Evolutionary conservation across 306 rosid genomes (phyloP).

Genomic region (Rubus parviflorus): DNA sequence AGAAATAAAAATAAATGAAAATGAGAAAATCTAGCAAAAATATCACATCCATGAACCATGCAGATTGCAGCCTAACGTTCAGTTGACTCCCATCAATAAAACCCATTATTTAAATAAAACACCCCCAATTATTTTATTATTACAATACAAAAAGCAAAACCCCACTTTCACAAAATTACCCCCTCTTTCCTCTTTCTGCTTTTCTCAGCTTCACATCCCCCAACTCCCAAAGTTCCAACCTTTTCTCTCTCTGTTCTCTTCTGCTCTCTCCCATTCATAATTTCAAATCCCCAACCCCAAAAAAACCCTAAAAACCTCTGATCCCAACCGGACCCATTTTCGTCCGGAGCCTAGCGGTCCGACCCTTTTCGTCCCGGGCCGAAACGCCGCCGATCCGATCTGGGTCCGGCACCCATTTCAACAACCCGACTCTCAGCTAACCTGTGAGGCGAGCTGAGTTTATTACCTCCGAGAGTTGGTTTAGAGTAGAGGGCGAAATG

Average conservation of each 20-base stretch:
- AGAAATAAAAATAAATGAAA: neutral
- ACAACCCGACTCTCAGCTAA: neutral
- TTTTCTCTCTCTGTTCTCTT: neutral
- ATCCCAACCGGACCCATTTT: constrained; percentile 28
- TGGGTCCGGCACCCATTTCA: constrained; percentile 28
- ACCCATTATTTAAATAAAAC: constrained; percentile 36
- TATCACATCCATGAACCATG: constrained; percentile 57
- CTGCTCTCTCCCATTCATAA: neutral
- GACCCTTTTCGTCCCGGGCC: neutral
- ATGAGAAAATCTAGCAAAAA: constrained; percentile 40
- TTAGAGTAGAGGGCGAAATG: constrained; percentile 54
- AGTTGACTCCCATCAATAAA: constrained; percentile 58
- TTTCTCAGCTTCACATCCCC: constrained; percentile 23
- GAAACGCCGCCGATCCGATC: constrained; percentile 50
- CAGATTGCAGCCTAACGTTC: constrained; percentile 43
- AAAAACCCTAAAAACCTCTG: constrained; percentile 35
- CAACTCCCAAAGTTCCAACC: constrained; percentile 16
- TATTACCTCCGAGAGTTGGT: neutral
- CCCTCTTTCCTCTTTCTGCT: constrained; percentile 25
- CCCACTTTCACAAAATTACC: constrained; percentile 26
- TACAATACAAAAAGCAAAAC: constrained; percentile 9
- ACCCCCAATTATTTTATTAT: neutral
- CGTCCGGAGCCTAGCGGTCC: constrained; percentile 14
- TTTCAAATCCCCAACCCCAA: constrained; percentile 20
- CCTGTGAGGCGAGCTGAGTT: no score